phyloP scores from a whole-genome alignment of 352 stramenopile genomes.

The Globisporangium irregulare region DNA sequence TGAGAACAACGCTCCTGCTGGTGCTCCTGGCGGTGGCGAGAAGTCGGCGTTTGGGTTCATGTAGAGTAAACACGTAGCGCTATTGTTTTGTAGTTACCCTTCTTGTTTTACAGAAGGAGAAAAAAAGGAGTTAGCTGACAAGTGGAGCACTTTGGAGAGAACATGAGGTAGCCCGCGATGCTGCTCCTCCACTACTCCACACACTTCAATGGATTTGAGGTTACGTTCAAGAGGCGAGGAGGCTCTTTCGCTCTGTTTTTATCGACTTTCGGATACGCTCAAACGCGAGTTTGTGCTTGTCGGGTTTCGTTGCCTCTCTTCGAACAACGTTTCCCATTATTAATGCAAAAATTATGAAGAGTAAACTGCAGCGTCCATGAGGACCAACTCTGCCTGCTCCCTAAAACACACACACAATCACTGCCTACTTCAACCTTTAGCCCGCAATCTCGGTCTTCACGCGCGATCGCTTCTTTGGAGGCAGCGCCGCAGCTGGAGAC shows the following conservation, averaged over 20 bases:
- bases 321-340: neutral
- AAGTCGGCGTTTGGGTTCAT: conserved; percentile 89
- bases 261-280: neutral
- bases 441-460: conserved; percentile 11
- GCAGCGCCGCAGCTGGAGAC: neutral
- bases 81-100: neutral
- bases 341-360: conserved; percentile 1
- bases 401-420: neutral
- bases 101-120: neutral
- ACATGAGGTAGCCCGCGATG: neutral
- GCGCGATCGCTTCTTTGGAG: conserved; percentile 19
- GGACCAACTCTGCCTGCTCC: neutral
- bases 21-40: conserved; percentile 20
- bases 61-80: conserved; percentile 45
- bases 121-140: neutral
- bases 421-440: neutral
- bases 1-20: neutral
- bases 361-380: neutral
- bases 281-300: neutral
- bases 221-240: neutral
- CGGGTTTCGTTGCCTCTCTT: neutral
- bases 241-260: conserved; percentile 1
- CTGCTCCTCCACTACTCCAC: neutral
- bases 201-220: neutral
- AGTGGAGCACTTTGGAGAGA: neutral